A percentile compares a stretch with the other conserved stretches of the same genome.
These are phyloP conservation scores for Cyclotella sp. DNA, from an alignment of 108 stramenopile species.

Conservation along the genomic window DNA sequence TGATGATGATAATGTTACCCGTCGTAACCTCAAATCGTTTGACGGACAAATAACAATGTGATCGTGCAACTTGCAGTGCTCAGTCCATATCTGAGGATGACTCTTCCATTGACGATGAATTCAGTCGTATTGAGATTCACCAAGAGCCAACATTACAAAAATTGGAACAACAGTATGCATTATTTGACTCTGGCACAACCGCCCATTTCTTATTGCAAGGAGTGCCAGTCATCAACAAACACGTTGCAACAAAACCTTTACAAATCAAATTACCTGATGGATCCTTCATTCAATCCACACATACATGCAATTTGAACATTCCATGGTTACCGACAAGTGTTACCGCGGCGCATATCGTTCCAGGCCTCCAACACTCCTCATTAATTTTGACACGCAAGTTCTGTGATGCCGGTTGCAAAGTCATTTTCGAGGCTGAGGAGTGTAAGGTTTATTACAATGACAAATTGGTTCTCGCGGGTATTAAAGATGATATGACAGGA, in stretches of 20 bases:
- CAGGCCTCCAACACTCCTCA: conserved; percentile 14
- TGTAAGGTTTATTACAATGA: conserved; percentile 8
- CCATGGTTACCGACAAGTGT: conserved; percentile 18
- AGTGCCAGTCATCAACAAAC: conserved; percentile 18
- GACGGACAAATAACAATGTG: conserved; percentile 1
- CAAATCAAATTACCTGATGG: conserved; percentile 28
- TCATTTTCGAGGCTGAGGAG: conserved; percentile 15
- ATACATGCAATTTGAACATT: conserved; percentile 30
- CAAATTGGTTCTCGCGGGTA: conserved; percentile 8
- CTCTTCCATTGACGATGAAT: conserved; percentile 1
- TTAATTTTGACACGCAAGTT: conserved; percentile 16
- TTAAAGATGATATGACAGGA: neutral
- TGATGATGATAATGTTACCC: conserved; percentile 1
- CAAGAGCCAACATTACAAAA: neutral
- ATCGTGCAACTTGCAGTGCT: neutral
- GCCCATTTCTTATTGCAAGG: conserved; percentile 23
- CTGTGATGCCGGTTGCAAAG: conserved; percentile 27
- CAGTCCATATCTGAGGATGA: neutral
- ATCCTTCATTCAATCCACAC: conserved; percentile 17
- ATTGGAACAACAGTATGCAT: neutral
- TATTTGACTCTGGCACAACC: conserved; percentile 18
- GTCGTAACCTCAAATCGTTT: conserved; percentile 8
- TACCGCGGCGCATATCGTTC: conserved; percentile 29
- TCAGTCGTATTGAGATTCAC: neutral
- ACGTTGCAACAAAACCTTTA: conserved; percentile 1